Evolutionary conservation across 2,329 filamentous ascomycete species (phyloP).

Genomic region (Ceratocystis alfenasii): DNA sequence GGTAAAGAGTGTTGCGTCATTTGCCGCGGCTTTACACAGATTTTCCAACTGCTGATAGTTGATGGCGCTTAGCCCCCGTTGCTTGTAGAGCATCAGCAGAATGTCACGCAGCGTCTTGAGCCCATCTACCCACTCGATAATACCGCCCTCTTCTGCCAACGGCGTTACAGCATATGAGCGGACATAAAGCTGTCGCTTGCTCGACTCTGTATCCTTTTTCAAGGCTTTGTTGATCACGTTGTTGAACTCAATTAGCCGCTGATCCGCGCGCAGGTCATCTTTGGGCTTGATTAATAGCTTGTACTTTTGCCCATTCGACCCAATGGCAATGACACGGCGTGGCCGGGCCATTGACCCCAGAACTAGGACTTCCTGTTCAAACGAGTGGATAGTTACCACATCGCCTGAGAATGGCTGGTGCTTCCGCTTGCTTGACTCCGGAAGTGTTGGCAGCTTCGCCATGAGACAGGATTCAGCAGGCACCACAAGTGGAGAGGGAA

Average conservation of each 20-base stretch:
- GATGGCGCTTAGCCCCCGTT: slow-evolving; percentile 51
- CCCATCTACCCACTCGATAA: slow-evolving; percentile 97
- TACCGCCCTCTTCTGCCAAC: slow-evolving; percentile 90
- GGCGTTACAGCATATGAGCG: slow-evolving; percentile 95
- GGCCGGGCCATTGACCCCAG: slow-evolving; percentile 87
- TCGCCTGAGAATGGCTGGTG: slow-evolving; percentile 84
- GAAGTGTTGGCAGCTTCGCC: slow-evolving; percentile 62
- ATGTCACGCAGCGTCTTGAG: slow-evolving; percentile 91
- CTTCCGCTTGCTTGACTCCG: slow-evolving; percentile 54
- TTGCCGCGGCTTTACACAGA: slow-evolving; percentile 27
- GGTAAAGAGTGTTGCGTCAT: slow-evolving; percentile 46
- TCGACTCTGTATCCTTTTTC: slow-evolving; percentile 82
- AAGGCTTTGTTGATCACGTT: slow-evolving; percentile 92
- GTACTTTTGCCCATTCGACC: slow-evolving; percentile 79
- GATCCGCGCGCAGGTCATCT: slow-evolving; percentile 92
- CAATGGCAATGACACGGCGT: slow-evolving; percentile 74
- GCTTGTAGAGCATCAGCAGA: slow-evolving; percentile 63
- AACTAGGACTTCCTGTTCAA: slow-evolving; percentile 80
- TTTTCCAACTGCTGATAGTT: slow-evolving; percentile 58
- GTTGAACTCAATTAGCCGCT: slow-evolving; percentile 98
- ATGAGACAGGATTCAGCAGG: slow-evolving; percentile 77
- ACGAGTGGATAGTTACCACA: slow-evolving; percentile 66
- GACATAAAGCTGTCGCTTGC: slow-evolving; percentile 82
- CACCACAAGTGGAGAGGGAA: slow-evolving; percentile 75
- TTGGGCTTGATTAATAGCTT: slow-evolving; percentile 94